Conservation (phyloP, 2,329 filamentous ascomycete species). For the Pleoardoris graminearum region DNA sequence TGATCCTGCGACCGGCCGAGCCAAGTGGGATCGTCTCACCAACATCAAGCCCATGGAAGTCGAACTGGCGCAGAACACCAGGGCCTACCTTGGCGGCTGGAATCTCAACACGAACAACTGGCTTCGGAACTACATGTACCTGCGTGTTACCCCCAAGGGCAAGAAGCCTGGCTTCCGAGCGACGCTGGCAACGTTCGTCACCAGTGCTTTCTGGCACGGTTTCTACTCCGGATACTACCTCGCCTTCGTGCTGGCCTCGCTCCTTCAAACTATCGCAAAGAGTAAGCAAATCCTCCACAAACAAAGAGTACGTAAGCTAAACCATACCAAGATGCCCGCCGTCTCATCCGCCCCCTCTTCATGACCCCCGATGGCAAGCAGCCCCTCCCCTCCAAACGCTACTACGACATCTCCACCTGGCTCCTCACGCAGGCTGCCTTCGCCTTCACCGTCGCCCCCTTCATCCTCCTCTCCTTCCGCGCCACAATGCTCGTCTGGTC, state of each 20-base stretch:
- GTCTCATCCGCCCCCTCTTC: constrained; percentile 90
- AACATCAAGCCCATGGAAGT: constrained; percentile 88
- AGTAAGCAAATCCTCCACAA: constrained; percentile 61
- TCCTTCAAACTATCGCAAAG: constrained; percentile 92
- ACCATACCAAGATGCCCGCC: constrained; percentile 71
- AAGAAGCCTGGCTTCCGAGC: constrained; percentile 97
- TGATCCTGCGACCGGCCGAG: constrained; percentile 79
- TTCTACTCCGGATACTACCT: constrained; percentile 98
- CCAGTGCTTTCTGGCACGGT: constrained; percentile 96
- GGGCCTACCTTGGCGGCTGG: constrained; percentile 88
- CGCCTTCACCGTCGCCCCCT: constrained; percentile 80
- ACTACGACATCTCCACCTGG: constrained; percentile 81
- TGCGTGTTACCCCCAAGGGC: constrained; percentile 90
- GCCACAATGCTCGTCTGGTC: constrained; percentile 77
- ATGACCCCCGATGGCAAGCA: constrained; percentile 70
- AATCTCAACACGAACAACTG: constrained; percentile 99
- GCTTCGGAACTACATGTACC: constrained; percentile 93
- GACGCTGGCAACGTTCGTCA: constrained; percentile 89
- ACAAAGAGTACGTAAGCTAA: background rate
- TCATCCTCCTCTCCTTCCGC: constrained; percentile 76
- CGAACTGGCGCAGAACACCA: constrained; percentile 90
- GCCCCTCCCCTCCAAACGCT: constrained; percentile 67
- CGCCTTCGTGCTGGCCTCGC: constrained; percentile 83
- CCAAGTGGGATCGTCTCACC: constrained; percentile 85
- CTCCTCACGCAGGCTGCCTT: constrained; percentile 80